A percentile compares a stretch with the other conserved stretches of the same genome.
Conservation (phyloP, 177 flowering plant species). For the Vitis hybrid region DNA sequence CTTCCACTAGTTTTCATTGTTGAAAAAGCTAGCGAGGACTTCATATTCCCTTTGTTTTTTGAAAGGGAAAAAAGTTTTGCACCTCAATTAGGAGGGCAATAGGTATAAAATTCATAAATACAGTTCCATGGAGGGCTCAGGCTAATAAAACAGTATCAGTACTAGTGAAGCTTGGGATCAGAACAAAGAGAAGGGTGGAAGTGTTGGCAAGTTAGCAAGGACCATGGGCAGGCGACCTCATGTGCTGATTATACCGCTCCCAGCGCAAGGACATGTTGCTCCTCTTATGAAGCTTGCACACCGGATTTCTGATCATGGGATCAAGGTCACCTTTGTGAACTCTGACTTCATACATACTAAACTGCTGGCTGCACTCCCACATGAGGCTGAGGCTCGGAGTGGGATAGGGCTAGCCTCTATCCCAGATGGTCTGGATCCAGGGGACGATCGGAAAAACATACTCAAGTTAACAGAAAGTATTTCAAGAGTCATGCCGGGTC, state of each 20-base stretch:
- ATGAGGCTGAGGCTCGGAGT: background rate
- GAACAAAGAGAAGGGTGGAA: background rate
- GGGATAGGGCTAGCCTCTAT: background rate
- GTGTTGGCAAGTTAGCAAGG: background rate
- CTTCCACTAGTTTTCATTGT: too few relatives aligned
- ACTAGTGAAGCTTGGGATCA: too few relatives aligned
- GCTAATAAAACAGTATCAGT: too few relatives aligned
- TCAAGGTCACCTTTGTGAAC: constrained; percentile 21
- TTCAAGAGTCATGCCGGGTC: too few relatives aligned
- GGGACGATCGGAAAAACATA: constrained; percentile 13
- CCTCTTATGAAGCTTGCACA: constrained; percentile 23
- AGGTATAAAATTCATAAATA: too few relatives aligned
- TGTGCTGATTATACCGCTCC: constrained; percentile 7
- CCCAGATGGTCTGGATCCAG: constrained; percentile 22
- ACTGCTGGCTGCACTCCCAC: background rate
- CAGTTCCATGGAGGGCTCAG: too few relatives aligned
- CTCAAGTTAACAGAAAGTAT: constrained; percentile 9
- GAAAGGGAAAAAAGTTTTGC: too few relatives aligned
- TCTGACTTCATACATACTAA: constrained; percentile 1
- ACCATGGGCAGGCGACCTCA: constrained; percentile 9
- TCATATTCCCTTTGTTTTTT: too few relatives aligned
- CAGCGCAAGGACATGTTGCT: constrained; percentile 19
- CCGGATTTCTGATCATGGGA: constrained; percentile 8
- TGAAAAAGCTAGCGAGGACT: too few relatives aligned
- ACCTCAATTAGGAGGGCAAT: too few relatives aligned